Evolutionary conservation across 2,329 filamentous ascomycete genomes (phyloP).

Genomic region (Monilinia vaccinii-corymbosi): DNA sequence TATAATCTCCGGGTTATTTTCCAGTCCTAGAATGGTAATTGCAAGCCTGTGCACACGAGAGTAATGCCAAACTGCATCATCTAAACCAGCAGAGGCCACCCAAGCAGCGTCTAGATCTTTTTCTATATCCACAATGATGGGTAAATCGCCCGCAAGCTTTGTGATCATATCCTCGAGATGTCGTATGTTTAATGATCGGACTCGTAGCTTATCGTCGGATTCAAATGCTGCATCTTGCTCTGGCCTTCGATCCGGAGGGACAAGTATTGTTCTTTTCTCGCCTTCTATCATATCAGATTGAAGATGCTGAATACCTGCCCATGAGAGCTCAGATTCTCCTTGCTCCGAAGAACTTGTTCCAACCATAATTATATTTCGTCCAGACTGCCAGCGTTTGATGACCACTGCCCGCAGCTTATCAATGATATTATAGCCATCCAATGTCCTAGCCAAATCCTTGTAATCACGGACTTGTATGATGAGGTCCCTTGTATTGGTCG

Average conservation of each 20-base stretch:
- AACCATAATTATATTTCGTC: slow-evolving; percentile 65
- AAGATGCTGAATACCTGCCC: slow-evolving; percentile 35
- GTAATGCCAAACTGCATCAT: slow-evolving; percentile 47
- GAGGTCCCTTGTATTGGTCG: slow-evolving; percentile 11
- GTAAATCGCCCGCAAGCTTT: slow-evolving; percentile 23
- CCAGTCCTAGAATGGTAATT: slow-evolving; percentile 39
- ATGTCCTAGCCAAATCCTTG: slow-evolving; percentile 62
- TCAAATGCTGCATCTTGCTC: slow-evolving; percentile 34
- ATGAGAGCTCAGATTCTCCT: slow-evolving; percentile 33
- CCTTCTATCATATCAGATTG: slow-evolving; percentile 36
- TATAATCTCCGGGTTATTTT: slow-evolving; percentile 21
- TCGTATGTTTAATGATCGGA: slow-evolving; percentile 50
- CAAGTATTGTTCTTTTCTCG: slow-evolving; percentile 43
- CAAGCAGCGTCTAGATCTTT: slow-evolving; percentile 21
- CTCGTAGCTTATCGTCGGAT: slow-evolving; percentile 40
- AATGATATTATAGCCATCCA: slow-evolving; percentile 61
- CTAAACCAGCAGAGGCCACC: slow-evolving; percentile 32
- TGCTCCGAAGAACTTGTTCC: slow-evolving; percentile 61
- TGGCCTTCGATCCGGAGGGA: slow-evolving; percentile 39
- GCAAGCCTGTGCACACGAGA: slow-evolving; percentile 53
- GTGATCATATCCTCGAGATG: slow-evolving; percentile 55
- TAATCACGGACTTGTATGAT: slow-evolving; percentile 77
- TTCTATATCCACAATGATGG: slow-evolving; percentile 21
- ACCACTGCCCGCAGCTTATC: slow-evolving; percentile 61
- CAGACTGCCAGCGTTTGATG: slow-evolving; percentile 61